Evolutionary conservation across 331 rosid genomes (phyloP).

Genomic region (Pyracantha coccinea): DNA sequence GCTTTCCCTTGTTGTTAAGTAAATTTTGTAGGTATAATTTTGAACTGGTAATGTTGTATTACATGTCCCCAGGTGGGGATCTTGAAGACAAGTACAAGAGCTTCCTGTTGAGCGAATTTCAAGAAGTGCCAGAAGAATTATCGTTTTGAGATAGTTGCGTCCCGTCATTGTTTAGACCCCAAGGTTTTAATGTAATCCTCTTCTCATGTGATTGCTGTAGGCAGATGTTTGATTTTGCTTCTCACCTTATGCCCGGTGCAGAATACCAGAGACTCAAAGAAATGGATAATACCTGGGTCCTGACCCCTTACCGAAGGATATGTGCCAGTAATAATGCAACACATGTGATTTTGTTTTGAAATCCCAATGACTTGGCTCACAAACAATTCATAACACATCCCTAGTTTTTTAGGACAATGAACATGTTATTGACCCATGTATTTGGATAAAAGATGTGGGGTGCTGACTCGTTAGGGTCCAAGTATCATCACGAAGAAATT

Average conservation of each 20-base stretch:
- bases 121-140: constrained; percentile 20
- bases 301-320: too few species aligned
- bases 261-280: not conserved
- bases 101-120: constrained; percentile 21
- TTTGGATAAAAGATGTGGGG: not conserved
- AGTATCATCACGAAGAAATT: not conserved
- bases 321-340: too few species aligned
- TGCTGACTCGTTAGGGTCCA: not conserved
- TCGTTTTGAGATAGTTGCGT: constrained; percentile 13
- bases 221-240: not conserved
- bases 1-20: not conserved
- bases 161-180: not conserved
- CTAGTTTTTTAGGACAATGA: not conserved
- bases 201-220: not conserved
- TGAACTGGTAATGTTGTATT: not conserved
- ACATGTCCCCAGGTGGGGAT: constrained; percentile 17
- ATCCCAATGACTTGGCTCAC: too few species aligned
- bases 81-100: constrained; percentile 28
- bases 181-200: not conserved
- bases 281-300: not conserved
- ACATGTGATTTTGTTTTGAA: too few species aligned
- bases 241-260: not conserved
- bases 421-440: not conserved
- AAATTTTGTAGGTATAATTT: not conserved
- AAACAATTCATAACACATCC: not conserved